Conservation (phyloP, 2,329 filamentous ascomycete genomes). For the Aspergillus pseudotamarii region DNA sequence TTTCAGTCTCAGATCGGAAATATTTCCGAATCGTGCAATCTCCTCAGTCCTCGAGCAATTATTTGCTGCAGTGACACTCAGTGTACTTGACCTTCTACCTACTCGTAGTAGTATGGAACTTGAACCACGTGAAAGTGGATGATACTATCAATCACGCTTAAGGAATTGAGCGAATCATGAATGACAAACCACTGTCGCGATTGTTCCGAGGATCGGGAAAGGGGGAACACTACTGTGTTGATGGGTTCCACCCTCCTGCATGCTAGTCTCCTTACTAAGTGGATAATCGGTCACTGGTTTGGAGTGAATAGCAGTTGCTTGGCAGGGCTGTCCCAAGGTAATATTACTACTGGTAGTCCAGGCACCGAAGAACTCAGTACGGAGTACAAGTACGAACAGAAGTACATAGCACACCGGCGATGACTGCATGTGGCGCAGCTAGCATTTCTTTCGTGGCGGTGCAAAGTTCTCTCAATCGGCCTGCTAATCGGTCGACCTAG, state of each 20-base stretch:
- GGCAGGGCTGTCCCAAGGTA: not conserved
- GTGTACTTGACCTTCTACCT: not conserved
- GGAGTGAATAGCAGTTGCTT: not conserved
- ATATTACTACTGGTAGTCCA: not conserved
- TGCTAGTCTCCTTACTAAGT: not conserved
- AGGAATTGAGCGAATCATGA: not conserved
- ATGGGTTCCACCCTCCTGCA: not conserved
- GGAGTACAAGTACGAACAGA: not conserved
- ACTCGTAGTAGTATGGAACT: not conserved
- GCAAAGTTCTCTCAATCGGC: conserved; percentile 18
- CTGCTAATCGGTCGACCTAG: conserved; percentile 12
- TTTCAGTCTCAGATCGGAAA: not conserved
- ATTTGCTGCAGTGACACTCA: not conserved
- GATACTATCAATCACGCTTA: not conserved
- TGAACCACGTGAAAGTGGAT: conserved; percentile 1
- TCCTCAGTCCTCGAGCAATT: not conserved
- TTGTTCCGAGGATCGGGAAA: not conserved
- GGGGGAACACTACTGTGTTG: not conserved
- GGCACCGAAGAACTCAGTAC: not conserved
- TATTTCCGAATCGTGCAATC: not conserved
- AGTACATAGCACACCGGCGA: not conserved
- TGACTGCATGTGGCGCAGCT: conserved; percentile 9
- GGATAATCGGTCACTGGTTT: conserved; percentile 1
- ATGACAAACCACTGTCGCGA: not conserved
- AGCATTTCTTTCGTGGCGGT: conserved; percentile 15